phyloP scores from a whole-genome alignment of 176 grass and related monocot species.

The maize (Zea mays) region DNA sequence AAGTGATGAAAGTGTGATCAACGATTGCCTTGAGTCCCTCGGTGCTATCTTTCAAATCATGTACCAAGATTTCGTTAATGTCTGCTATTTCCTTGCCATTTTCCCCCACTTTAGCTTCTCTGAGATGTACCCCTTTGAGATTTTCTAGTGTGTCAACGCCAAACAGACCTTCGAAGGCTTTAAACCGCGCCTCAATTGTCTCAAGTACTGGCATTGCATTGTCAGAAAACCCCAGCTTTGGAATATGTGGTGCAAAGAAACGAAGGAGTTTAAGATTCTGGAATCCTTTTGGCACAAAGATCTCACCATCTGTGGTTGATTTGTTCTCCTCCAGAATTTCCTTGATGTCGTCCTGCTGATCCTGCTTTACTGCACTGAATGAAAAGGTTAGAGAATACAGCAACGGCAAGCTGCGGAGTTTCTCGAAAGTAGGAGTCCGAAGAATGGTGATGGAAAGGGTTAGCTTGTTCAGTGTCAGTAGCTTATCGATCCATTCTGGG shows the following conservation, averaged over 20 bases:
- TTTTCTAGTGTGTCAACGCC: not conserved
- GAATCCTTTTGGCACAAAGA: constrained; percentile 5
- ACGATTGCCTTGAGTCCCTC: no score
- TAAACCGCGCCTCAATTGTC: not conserved
- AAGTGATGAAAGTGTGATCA: no score
- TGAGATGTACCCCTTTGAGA: constrained; percentile 15
- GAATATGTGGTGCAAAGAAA: constrained; percentile 1
- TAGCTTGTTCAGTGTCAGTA: not conserved
- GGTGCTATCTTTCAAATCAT: no score
- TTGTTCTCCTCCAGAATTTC: not conserved
- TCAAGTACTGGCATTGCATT: constrained; percentile 12
- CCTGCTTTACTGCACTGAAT: not conserved
- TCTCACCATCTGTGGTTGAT: not conserved
- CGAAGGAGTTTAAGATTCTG: not conserved
- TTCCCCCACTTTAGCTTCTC: no score
- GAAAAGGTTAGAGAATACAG: constrained; percentile 31
- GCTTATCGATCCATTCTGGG: not conserved
- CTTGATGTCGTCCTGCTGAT: not conserved
- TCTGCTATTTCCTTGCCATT: no score
- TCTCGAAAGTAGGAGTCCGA: not conserved
- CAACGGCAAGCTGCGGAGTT: not conserved
- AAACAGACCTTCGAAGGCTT: not conserved
- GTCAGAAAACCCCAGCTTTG: constrained; percentile 4
- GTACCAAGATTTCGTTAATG: no score
- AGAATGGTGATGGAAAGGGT: not conserved